Percentiles rank a stretch among this genome's conserved stretches.
Conservation (phyloP, 2,329 filamentous ascomycete genomes). For the Apiospora malaysiana region DNA sequence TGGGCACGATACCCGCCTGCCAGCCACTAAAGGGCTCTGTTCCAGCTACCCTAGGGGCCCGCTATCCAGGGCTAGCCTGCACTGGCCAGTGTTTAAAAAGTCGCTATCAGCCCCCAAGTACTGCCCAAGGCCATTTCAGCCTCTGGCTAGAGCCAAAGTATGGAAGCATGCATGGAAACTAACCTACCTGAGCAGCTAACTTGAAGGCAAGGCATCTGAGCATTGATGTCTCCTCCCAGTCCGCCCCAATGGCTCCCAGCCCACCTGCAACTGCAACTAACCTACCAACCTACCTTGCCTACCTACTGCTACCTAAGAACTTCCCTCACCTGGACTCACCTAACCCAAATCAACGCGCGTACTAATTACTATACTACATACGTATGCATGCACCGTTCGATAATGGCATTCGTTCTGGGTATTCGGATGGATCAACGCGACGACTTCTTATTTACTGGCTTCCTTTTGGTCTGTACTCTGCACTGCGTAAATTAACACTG, state of each 20-base stretch:
- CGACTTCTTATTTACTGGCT: too few species aligned
- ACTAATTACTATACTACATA: neutral
- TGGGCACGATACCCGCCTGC: neutral
- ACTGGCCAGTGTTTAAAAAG: slow-evolving; percentile 9
- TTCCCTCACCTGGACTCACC: slow-evolving; percentile 4
- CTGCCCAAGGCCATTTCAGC: slow-evolving; percentile 1
- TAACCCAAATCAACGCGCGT: neutral
- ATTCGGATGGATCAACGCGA: neutral
- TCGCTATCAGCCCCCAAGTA: neutral
- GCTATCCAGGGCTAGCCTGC: slow-evolving; percentile 8
- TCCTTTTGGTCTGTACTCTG: neutral
- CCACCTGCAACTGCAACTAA: too few species aligned
- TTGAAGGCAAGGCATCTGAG: neutral
- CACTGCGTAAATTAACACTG: neutral
- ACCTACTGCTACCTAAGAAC: too few species aligned
- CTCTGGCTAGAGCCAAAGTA: slow-evolving; percentile 11
- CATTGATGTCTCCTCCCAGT: neutral
- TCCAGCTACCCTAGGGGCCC: neutral
- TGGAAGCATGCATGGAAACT: slow-evolving; percentile 8
- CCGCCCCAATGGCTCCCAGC: too few species aligned
- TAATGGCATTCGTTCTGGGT: neutral
- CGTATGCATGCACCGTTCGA: slow-evolving; percentile 6
- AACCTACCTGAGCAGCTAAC: neutral
- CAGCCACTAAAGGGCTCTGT: neutral
- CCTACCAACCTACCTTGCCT: too few species aligned